Base-by-base conservation (phyloP, 306 rosid genomes). In the Pueraria montana region DNA sequence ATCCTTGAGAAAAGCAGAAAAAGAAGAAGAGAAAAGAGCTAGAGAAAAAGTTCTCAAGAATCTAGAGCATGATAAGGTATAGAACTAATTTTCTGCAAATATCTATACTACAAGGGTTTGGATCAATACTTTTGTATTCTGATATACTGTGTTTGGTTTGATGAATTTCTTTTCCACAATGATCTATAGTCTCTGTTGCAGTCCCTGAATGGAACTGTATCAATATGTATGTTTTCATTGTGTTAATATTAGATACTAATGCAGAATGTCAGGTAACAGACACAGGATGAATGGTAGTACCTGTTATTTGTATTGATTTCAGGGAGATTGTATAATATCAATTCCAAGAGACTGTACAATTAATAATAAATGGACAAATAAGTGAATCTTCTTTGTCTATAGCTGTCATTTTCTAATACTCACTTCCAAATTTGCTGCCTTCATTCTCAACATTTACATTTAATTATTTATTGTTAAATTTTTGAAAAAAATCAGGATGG, bases 41-140 rank as follows among this genome's bases (percentile, higher is more conserved):
- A 88, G 93, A 78, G 88, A 84, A 46, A 88, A 42, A 67, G 87
- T 92, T 65, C 73, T 86, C 16, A 72, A 70, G 86, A 91, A 89
- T 86, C 87, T 95, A 56, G 89, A 91, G 71, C 97, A 92, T 68
- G 97, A 95, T 81, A 95, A 92, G 98, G 98, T 95, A 85, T 64
- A 70, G 65, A 76, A 66, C 17, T 55, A 30, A 61, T 63, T 80
- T 69, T 74, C 20, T 61, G 40, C 24, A 17, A 38, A 40, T 78
- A 11, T 20, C n/a, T n/a, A n/a, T n/a, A n/a, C 18, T 13, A 2
- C 16, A 13, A 71, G 30, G 49, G 27, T 77, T 48, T 55, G 17
- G 52, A 55, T 46, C 46, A 64, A 65, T 14, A 12, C 46, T 84
- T 27, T 82, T 67, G 8, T 17, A 45, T 74, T 74, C n/a, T n/a